phyloP scores from a whole-genome alignment of 148 eudicot species.

The Rhododendron griersonianum region DNA sequence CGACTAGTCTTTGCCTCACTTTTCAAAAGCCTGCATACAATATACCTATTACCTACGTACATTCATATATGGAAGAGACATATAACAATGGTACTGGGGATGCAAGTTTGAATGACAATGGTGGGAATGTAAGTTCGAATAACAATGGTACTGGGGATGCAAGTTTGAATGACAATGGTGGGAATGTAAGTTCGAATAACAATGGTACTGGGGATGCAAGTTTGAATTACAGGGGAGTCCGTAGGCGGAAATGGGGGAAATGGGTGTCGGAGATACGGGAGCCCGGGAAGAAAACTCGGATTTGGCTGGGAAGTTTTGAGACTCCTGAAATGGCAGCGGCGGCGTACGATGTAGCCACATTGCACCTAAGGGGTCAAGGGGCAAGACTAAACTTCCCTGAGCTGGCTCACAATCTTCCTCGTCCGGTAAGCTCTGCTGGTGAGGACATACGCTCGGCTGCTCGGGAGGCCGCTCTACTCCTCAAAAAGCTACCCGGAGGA shows the following conservation, averaged over 20 bases:
- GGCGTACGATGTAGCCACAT: slow-evolving; percentile 62
- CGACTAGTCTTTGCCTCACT: not conserved
- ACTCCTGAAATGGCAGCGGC: slow-evolving; percentile 67
- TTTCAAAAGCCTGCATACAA: not conserved
- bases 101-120: slow-evolving; percentile 7
- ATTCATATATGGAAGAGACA: slow-evolving; percentile 1
- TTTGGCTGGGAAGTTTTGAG: slow-evolving; percentile 66
- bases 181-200: slow-evolving; percentile 10
- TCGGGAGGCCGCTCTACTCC: slow-evolving; percentile 43
- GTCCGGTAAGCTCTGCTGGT: slow-evolving; percentile 40
- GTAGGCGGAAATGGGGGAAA: slow-evolving; percentile 65
- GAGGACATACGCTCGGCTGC: slow-evolving; percentile 66
- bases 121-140: slow-evolving; percentile 14
- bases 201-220: not conserved
- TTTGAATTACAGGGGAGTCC: slow-evolving; percentile 14
- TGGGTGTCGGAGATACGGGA: slow-evolving; percentile 76
- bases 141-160: slow-evolving; percentile 1
- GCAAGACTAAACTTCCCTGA: slow-evolving; percentile 64
- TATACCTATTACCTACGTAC: not conserved
- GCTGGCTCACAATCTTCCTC: slow-evolving; percentile 23
- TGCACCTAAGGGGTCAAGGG: slow-evolving; percentile 38
- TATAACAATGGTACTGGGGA: not conserved
- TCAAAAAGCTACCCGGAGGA: not conserved
- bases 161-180: slow-evolving; percentile 9
- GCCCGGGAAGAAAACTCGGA: slow-evolving; percentile 52